Base-by-base conservation (phyloP, 176 grass and related monocot genomes). In the Miscanthus lutarioriparius region DNA sequence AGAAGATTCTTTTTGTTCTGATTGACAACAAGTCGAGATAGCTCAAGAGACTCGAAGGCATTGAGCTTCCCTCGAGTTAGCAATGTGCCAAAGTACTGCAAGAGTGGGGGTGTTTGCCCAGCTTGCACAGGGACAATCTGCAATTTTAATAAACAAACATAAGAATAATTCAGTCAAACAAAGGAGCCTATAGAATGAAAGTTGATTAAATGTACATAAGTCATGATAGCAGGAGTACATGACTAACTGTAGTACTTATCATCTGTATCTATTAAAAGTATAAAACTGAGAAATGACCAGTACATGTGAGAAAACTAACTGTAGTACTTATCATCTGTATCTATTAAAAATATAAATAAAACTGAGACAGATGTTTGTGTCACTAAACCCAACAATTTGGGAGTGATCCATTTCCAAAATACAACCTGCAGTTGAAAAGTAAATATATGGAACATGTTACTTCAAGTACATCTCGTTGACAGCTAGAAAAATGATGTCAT, bases 361-460 rank as follows among this genome's bases (percentile, higher is more conserved):
- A n/a, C n/a, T n/a, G n/a, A n/a, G n/a, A 98, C 95, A 3, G 92
- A 87, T n/a, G 84, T 73, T 83, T 94, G 92, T 83, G 92, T 94
- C 61, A 90, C 89, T 35, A 94, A 64, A 59, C 92, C 92, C 84
- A 94, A 58, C 85, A 92, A 65, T 64, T 92, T 94, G 38, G 92
- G 92, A 58, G 91, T 92, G 70, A 98, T 93, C 95, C 95, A 98
- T 88, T 98, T 98, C 95, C 95, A 98, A 70, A 98, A 98, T n/a
- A 92, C 92, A 64, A 98, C 95, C 95, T 97, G 67, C 12, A 77
- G 68, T 83, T 65, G 36, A 26, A 36, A 48, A 76, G 59, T 10
- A 10, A 49, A 23, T 4, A 6, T 25, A 27, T 2, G 14, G 8
- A 53, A 17, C 7, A 30, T 0, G 25, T 17, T 79, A 19, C 13